phyloP scores from a whole-genome alignment of 2,329 filamentous ascomycete species.

The Fusarium anguioides region DNA sequence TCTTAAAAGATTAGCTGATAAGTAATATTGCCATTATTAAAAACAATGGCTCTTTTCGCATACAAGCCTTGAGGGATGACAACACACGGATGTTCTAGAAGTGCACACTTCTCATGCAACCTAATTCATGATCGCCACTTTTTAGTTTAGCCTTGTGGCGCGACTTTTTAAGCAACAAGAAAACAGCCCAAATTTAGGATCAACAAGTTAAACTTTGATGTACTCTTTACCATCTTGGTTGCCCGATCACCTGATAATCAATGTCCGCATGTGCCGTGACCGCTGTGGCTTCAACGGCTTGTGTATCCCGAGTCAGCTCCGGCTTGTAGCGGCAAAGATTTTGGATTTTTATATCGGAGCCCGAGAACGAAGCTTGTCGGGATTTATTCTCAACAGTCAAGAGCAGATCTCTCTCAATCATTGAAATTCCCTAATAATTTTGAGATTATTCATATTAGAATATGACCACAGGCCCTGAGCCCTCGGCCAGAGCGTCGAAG shows the following conservation, averaged over 20 bases:
- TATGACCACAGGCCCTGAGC: constrained; percentile 40
- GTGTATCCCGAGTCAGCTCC: constrained; percentile 39
- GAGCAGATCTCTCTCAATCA: neutral
- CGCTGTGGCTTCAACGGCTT: constrained; percentile 19
- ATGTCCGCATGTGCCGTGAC: neutral
- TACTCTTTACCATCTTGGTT: neutral
- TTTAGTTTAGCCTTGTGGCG: constrained; percentile 30
- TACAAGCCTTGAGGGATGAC: too few species aligned
- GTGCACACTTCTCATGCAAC: constrained; percentile 2
- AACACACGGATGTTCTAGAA: constrained; percentile 4
- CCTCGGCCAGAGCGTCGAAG: constrained; percentile 30
- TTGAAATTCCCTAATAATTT: neutral
- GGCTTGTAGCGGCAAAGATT: constrained; percentile 45
- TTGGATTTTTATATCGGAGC: constrained; percentile 18
- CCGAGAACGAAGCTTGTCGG: constrained; percentile 21
- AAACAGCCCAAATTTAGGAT: neutral
- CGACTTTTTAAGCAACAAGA: constrained; percentile 3
- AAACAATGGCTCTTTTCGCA: too few species aligned
- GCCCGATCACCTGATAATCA: constrained; percentile 31
- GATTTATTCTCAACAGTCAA: neutral
- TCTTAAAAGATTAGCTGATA: too few species aligned
- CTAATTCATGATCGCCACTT: constrained; percentile 23
- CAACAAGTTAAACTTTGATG: neutral
- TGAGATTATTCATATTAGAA: neutral
- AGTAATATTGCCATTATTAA: too few species aligned